A percentile compares a stretch with the other conserved stretches of the same genome.
Evolutionary conservation across 2,329 filamentous ascomycete genomes (phyloP).

Genomic region (Emmonsiellopsis sp.): DNA sequence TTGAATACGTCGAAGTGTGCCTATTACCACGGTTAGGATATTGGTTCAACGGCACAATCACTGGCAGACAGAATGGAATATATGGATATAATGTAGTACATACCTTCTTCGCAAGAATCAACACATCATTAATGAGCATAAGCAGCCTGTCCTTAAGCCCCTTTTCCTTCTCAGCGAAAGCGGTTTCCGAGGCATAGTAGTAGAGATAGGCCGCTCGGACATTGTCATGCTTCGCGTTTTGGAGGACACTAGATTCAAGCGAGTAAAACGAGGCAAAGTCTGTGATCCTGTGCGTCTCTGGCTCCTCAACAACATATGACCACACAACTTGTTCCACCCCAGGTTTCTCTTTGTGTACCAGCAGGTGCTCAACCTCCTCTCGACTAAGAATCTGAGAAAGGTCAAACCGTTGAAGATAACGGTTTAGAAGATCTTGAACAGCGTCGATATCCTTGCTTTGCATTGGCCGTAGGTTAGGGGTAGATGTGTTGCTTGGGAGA

Average conservation of each 20-base stretch:
- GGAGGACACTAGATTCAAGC: slow-evolving; percentile 86
- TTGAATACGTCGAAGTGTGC: slow-evolving; percentile 93
- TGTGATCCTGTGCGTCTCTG: slow-evolving; percentile 67
- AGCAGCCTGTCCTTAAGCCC: slow-evolving; percentile 74
- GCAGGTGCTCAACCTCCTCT: slow-evolving; percentile 81
- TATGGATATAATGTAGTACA: slow-evolving; percentile 5
- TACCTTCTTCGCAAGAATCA: slow-evolving; percentile 76
- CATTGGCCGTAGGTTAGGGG: slow-evolving; percentile 70
- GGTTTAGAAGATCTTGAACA: slow-evolving; percentile 63
- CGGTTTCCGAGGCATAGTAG: slow-evolving; percentile 85
- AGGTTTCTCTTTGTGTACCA: slow-evolving; percentile 58
- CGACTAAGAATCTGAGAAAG: slow-evolving; percentile 72
- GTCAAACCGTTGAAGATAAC: slow-evolving; percentile 71
- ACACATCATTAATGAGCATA: slow-evolving; percentile 67
- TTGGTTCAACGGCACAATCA: too few relatives aligned
- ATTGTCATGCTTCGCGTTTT: slow-evolving; percentile 63
- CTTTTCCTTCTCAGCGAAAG: slow-evolving; percentile 46
- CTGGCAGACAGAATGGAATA: not conserved
- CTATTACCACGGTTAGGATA: slow-evolving; percentile 21
- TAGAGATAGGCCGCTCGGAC: slow-evolving; percentile 91
- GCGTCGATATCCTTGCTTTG: slow-evolving; percentile 65
- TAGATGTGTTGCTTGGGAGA: slow-evolving; percentile 63
- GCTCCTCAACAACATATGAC: slow-evolving; percentile 79
- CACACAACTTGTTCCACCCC: slow-evolving; percentile 76
- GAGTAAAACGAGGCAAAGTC: slow-evolving; percentile 98